Conservation (phyloP, 2,329 filamentous ascomycete genomes). For the Phyllosticta ampelicida region DNA sequence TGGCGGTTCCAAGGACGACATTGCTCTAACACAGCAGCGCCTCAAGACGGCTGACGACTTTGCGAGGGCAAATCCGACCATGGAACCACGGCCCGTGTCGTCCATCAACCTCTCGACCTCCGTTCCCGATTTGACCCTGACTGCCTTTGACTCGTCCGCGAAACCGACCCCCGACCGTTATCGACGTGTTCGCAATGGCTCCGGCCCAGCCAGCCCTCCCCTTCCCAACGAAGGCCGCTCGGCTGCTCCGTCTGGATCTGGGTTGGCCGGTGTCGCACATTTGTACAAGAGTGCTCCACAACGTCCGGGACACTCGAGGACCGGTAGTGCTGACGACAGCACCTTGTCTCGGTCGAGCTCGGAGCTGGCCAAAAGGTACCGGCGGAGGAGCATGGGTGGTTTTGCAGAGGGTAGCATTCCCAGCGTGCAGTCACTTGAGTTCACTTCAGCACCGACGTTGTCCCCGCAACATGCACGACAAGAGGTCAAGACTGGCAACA, state of each 20-base stretch:
- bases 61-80: slow-evolving; percentile 17
- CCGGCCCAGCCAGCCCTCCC: slow-evolving; percentile 4
- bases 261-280: slow-evolving; percentile 45
- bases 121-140: slow-evolving; percentile 45
- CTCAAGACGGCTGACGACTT: slow-evolving; percentile 5
- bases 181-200: slow-evolving; percentile 41
- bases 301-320: slow-evolving; percentile 43
- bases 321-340: slow-evolving; percentile 59
- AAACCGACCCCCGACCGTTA: slow-evolving; percentile 78
- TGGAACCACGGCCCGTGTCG: slow-evolving; percentile 31
- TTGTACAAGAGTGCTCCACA: slow-evolving; percentile 31
- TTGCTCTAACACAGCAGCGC: slow-evolving; percentile 29
- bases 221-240: slow-evolving; percentile 20
- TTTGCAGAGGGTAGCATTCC: slow-evolving; percentile 31
- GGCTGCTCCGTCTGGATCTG: slow-evolving; percentile 40
- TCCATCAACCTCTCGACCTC: slow-evolving; percentile 41
- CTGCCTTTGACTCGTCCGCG: slow-evolving; percentile 43
- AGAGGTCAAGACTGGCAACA: slow-evolving; percentile 20
- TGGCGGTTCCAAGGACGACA: slow-evolving; percentile 38
- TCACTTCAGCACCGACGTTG: slow-evolving; percentile 11
- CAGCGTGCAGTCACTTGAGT: slow-evolving; percentile 10
- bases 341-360: slow-evolving; percentile 48
- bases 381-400: slow-evolving; percentile 72
- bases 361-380: slow-evolving; percentile 64
- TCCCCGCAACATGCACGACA: slow-evolving; percentile 14